Evolutionary conservation across 2,329 filamentous ascomycete species (phyloP), one percentile per base, ranked within the genome.

Genomic region (Zasmidium citrigriseum): DNA sequence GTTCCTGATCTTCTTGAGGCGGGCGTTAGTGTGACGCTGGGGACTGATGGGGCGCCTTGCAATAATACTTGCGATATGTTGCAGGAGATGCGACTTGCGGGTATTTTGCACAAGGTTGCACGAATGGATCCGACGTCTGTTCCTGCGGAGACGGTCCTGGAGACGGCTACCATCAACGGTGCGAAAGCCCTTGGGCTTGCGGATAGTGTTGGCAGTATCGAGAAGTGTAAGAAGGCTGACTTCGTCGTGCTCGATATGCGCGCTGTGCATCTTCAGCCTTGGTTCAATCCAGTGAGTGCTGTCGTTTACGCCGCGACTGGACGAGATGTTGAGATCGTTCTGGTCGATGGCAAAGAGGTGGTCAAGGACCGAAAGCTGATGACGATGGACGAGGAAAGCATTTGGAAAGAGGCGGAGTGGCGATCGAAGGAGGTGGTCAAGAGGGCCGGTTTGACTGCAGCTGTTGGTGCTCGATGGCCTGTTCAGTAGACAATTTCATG

Each of bases 31-130:
- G 75, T 83, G 5, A 71, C 72, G 0, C 68, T 83, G 0, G 82
- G 81, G 0, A 83, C 81, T 0, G 81, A 84, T 63, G 81, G 81
- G 0, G 81, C 80, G 0, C 81, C 81, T 0, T 83, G 80, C 66
- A 79, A 80, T 34, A 82, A 82, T 61, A 77, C 77, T 5, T 81
- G 80, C 65, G 80, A 82, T 59, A 75, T 83, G 68, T 65, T 83
- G 18, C 78, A 78, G 49, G 81, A 83, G 69, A 83, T 82, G 79
- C 79, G 80, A 51, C 71, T 83, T 0, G 79, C 81, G 0, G 77
- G 74, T 0, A 78, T 83, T 11, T 67, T 83, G 29, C 81, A 83
- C 59, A 79, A 79, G 60, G 78, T 78, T 18, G 58, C 65, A 2
- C 72, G 70, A 3, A 71, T 73, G 47, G 74, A 83, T 59, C 78